phyloP scores from a whole-genome alignment of 257 asterid species.

The Salvia miltiorrhiza region DNA sequence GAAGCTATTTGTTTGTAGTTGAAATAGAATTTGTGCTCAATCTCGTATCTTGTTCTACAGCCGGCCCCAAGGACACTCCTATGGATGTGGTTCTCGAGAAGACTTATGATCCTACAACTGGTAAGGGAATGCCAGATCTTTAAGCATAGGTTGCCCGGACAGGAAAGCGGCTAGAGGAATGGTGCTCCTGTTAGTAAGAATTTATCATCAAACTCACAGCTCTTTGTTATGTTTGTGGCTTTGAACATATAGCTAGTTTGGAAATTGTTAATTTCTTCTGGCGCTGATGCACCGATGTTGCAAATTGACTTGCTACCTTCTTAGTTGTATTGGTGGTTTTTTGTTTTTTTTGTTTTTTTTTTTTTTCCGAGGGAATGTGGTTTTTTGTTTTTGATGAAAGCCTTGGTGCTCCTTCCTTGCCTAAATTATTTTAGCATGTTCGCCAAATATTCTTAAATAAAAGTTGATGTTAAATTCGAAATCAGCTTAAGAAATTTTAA shows the following conservation, averaged over 20 bases:
- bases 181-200: slow-evolving; percentile 3
- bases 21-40: background rate
- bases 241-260: background rate
- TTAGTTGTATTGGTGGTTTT: background rate
- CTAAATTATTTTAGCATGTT: background rate
- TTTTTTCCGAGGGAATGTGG: too few relatives aligned
- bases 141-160: slow-evolving; percentile 18
- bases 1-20: background rate
- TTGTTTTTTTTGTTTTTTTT: background rate
- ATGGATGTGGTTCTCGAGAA: slow-evolving; percentile 68
- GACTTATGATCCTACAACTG: slow-evolving; percentile 81
- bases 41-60: slow-evolving; percentile 40
- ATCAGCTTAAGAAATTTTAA: background rate
- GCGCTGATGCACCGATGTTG: background rate
- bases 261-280: background rate
- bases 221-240: background rate
- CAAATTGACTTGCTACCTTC: background rate
- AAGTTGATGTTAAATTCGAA: background rate
- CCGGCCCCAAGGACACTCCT: slow-evolving; percentile 90
- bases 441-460: background rate
- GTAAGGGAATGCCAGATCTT: slow-evolving; percentile 88
- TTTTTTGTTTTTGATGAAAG: background rate
- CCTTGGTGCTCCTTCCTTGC: too few relatives aligned
- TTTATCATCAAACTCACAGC: background rate
- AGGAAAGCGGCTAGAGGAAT: slow-evolving; percentile 12